Base-by-base conservation (phyloP, 1,284 basidiomycete species). In the Calocybe gambosa region DNA sequence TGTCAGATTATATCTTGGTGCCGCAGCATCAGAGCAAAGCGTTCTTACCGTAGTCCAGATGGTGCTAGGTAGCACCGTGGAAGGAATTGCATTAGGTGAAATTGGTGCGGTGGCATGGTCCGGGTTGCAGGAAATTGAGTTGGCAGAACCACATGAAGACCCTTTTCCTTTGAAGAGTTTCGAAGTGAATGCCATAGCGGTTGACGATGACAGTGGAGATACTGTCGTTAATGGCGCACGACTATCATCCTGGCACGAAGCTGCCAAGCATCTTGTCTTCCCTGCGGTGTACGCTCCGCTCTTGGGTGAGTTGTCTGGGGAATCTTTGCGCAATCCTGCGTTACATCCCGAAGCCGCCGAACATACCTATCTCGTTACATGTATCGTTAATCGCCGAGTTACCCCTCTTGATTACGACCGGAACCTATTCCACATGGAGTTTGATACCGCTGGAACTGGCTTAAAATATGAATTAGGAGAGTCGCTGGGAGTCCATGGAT, bases 401-500 rank as follows among this genome's bases (percentile, higher is more conserved):
- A 99, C 95, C 0, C 96, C 96, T 29, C 66, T 80, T 56, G 91
- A 95, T 55, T 99, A 99, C 68, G 91, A 98, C 69, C 89, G 96
- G 55, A 98, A 99, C 67, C 93, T 99, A 48, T 99, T 99, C 78
- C 95, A 99, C 70, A 80, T 99, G 63, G 95, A 98, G 73, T 93
- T 99, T 64, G 84, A 93, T 65, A 93, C 92, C 8, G 71, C 78
- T 41, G 90, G 91, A 36, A 99, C 96, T 13, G 93, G 92, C 7
- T 79, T 99, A 55, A 93, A 88, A 68, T 99, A 99, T 68, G 85
- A 82, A 39, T 92, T 99, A 48, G 95, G 95, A 50, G 95, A 99
- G 70, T 96, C 96, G 15, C 82, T 99, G 35, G 95, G 95, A 46
- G 78, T 99, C 39, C 93, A 99, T 65, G 96, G 96, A 31, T 98